Evolutionary conservation across 371 early-diverging fungal species (phyloP).

Genomic region (Mortierella sp.): DNA sequence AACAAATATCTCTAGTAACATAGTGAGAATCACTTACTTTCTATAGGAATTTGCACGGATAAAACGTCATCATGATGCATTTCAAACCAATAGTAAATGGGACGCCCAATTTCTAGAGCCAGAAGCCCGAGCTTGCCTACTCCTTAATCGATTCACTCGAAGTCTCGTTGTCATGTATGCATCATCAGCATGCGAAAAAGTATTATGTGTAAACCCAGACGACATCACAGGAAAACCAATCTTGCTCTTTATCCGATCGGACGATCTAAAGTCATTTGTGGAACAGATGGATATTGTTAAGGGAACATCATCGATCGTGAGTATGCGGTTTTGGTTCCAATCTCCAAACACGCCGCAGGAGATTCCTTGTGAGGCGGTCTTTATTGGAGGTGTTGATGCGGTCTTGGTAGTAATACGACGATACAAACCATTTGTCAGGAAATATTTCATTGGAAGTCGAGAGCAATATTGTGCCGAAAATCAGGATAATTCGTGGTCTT

Average conservation of each 20-base stretch:
- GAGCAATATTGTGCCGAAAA: neutral
- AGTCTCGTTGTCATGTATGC: slow-evolving; percentile 35
- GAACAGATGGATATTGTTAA: slow-evolving; percentile 34
- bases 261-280: slow-evolving; percentile 29
- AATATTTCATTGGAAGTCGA: slow-evolving; percentile 8
- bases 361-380: slow-evolving; percentile 33
- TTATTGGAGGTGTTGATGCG: slow-evolving; percentile 28
- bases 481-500: neutral
- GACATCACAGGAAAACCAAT: slow-evolving; percentile 31
- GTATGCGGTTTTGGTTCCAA: slow-evolving; percentile 2
- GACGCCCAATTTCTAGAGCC: slow-evolving; percentile 19
- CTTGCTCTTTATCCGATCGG: slow-evolving; percentile 29
- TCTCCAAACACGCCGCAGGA: slow-evolving; percentile 21
- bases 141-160: slow-evolving; percentile 43
- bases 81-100: slow-evolving; percentile 17
- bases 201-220: slow-evolving; percentile 16
- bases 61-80: slow-evolving; percentile 33
- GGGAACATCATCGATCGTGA: slow-evolving; percentile 15
- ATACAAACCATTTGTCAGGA: slow-evolving; percentile 27
- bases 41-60: slow-evolving; percentile 30
- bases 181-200: slow-evolving; percentile 16
- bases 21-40: too few relatives aligned
- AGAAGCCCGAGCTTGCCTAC: slow-evolving; percentile 40
- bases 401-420: slow-evolving; percentile 18
- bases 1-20: too few relatives aligned